Percentiles rank a stretch among this genome's conserved stretches.
Conservation (phyloP, 2,329 filamentous ascomycete species). For the Fusarium pseudoanthophilum region DNA sequence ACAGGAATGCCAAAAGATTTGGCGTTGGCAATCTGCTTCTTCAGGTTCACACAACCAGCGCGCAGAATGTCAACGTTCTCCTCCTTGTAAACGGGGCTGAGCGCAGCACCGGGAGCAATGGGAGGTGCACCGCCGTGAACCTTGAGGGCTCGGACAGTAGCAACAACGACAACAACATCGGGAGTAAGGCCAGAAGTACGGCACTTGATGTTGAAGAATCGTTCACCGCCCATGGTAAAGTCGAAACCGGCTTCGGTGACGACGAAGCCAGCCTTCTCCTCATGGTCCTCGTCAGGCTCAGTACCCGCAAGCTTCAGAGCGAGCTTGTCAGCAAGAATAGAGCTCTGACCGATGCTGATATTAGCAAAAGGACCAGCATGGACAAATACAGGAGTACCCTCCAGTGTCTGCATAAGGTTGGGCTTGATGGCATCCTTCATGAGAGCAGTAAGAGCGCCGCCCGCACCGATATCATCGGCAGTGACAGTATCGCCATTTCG, state of each 20-base stretch:
- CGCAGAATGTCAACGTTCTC: slow-evolving; percentile 94
- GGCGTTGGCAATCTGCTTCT: slow-evolving; percentile 94
- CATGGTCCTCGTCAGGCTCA: slow-evolving; percentile 87
- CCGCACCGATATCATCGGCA: slow-evolving; percentile 93
- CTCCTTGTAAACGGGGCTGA: slow-evolving; percentile 89
- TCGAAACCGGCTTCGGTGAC: slow-evolving; percentile 98
- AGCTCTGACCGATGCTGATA: slow-evolving; percentile 97
- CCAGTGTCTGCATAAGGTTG: slow-evolving; percentile 97
- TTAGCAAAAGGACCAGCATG: slow-evolving; percentile 98
- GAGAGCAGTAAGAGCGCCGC: slow-evolving; percentile 89
- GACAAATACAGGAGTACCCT: slow-evolving; percentile 97
- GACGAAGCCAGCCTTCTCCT: slow-evolving; percentile 87
- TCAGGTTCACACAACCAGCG: slow-evolving; percentile 90
- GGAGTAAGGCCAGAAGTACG: slow-evolving; percentile 91
- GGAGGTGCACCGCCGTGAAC: slow-evolving; percentile 97
- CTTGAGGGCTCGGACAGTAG: slow-evolving; percentile 94
- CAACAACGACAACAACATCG: slow-evolving; percentile 93
- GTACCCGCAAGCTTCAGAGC: slow-evolving; percentile 96
- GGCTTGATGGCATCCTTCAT: slow-evolving; percentile 99
- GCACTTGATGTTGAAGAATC: slow-evolving; percentile 99
- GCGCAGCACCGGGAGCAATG: slow-evolving; percentile 84
- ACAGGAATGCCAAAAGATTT: slow-evolving; percentile 91
- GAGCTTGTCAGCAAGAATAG: slow-evolving; percentile 92
- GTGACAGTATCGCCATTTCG: slow-evolving; percentile 89
- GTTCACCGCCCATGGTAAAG: slow-evolving; percentile 99